Evolutionary conservation across 495 filamentous ascomycete species (phyloP), one percentile per base, ranked within the genome.

Genomic region (Penicillium parvum): DNA sequence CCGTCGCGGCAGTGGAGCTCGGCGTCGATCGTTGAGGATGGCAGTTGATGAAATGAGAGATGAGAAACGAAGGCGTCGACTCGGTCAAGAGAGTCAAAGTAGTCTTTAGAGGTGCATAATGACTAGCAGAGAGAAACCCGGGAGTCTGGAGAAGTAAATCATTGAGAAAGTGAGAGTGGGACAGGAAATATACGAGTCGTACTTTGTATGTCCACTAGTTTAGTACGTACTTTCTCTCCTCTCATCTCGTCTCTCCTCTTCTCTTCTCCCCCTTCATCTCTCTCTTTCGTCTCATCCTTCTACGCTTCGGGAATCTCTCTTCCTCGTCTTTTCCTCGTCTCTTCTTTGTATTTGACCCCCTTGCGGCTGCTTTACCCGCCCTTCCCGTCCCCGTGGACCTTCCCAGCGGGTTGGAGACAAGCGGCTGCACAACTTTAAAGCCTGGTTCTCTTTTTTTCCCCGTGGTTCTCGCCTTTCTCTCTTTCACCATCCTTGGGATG

Each of bases 381-480:
- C 20, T 29, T 36, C 42, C 16, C 11, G 15, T 9, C n/a, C 15
- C 18, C 37, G n/a, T n/a, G n/a, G n/a, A 20, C n/a, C 17, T 7
- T 4, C 23, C 26, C 33, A 30, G 32, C 29, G n/a, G n/a, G n/a
- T n/a, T n/a, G n/a, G n/a, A n/a, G n/a, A n/a, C 44, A 37, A 40
- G 45, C 40, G 36, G 45, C 38, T 48, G 34, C 41, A 32, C 43
- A 41, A 50, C 49, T 44, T 52, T 49, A 41, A 52, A 38, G 33
- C 16, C 16, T 12, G 2, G n/a, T n/a, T n/a, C 9, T 17, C 29
- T 46, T 28, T n/a, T n/a, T n/a, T n/a, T n/a, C n/a, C n/a, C 28
- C 29, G 16, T 51, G 38, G 33, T 41, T 40, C 18, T 35, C 2
- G 16, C 22, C 20, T 26, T 27, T 25, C 34, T 27, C 27, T 28